Conservation (phyloP, 2,329 filamentous ascomycete species). For the Trichophyton benhamiae region DNA sequence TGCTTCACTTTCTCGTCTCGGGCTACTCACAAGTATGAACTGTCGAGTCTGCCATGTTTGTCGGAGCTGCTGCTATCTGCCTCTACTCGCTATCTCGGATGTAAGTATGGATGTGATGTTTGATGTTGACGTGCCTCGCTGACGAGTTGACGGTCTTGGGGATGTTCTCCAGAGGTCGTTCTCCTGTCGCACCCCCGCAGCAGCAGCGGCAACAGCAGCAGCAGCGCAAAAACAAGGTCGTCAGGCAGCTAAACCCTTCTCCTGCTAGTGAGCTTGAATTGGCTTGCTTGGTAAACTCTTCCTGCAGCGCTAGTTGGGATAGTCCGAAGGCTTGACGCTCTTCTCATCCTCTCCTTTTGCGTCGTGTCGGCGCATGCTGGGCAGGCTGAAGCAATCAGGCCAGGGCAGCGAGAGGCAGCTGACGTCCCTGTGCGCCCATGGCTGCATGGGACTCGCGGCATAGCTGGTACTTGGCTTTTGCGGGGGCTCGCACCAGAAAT, state of each 20-base stretch:
- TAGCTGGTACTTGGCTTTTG: background rate
- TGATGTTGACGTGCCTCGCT: background rate
- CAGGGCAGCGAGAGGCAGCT: background rate
- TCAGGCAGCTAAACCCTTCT: background rate
- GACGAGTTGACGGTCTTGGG: background rate
- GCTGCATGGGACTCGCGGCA: background rate
- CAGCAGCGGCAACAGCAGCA: background rate
- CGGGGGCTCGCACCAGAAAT: too few relatives aligned
- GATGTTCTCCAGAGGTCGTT: background rate
- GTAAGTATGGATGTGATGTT: background rate
- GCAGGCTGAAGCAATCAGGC: background rate
- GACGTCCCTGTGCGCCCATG: background rate
- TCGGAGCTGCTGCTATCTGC: background rate
- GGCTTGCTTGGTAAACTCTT: background rate
- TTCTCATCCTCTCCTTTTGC: background rate
- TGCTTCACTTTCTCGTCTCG: background rate
- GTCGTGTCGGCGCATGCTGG: background rate
- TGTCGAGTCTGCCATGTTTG: background rate
- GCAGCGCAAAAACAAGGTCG: background rate
- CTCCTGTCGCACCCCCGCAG: background rate
- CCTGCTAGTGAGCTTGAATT: background rate
- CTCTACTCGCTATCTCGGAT: background rate
- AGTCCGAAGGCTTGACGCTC: background rate
- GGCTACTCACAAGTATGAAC: background rate
- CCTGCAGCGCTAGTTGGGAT: background rate